Conservation (phyloP, 1,284 basidiomycete genomes). For the Athelia sp. region DNA sequence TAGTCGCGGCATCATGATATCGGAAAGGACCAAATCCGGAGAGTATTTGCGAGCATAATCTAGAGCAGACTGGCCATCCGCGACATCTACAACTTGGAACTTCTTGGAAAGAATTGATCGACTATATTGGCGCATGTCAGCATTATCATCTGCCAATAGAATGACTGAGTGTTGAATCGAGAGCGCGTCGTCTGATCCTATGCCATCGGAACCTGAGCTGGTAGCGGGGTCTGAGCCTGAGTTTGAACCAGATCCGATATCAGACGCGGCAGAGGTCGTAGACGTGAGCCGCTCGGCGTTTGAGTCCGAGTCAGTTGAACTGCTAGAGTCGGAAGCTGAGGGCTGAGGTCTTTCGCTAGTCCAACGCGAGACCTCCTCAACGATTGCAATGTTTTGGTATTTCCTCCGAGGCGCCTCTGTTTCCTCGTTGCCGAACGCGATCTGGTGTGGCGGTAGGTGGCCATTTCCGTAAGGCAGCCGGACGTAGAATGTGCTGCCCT, state of each 20-base stretch:
- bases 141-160: slow-evolving; percentile 20
- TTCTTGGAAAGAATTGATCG: slow-evolving; percentile 24
- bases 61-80: slow-evolving; percentile 9
- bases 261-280: too few relatives aligned
- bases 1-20: slow-evolving; percentile 24
- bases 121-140: slow-evolving; percentile 19
- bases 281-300: too few relatives aligned
- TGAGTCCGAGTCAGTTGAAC: too few relatives aligned
- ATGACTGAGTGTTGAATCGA: slow-evolving; percentile 5
- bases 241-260: too few relatives aligned
- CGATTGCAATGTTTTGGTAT: slow-evolving; percentile 18
- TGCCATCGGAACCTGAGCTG: slow-evolving; percentile 5
- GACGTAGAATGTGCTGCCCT: slow-evolving; percentile 23
- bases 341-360: slow-evolving; percentile 13
- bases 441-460: slow-evolving; percentile 19
- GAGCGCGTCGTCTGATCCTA: slow-evolving; percentile 11
- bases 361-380: slow-evolving; percentile 25
- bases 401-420: slow-evolving; percentile 6
- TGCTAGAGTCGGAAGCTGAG: not conserved
- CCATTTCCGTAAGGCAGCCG: slow-evolving; percentile 19
- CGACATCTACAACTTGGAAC: slow-evolving; percentile 18
- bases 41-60: slow-evolving; percentile 14
- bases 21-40: slow-evolving; percentile 27
- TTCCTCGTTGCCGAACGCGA: slow-evolving; percentile 13
- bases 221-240: too few relatives aligned